Conservation (phyloP, 305 asterid species). For the Solanum aculeatissimum region DNA sequence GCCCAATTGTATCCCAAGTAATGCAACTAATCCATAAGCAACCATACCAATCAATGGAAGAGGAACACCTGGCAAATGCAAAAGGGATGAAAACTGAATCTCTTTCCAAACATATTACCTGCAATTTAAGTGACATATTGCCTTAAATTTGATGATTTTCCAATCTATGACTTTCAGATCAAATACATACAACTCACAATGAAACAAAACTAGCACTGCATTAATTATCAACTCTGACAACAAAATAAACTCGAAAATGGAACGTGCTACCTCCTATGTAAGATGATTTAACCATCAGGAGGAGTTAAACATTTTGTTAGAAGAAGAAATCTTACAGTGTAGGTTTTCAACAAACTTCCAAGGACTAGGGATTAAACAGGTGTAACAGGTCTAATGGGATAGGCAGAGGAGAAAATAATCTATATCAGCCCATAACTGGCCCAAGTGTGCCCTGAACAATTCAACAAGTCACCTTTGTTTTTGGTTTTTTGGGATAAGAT, state of each 20-base stretch:
- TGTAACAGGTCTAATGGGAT: not conserved
- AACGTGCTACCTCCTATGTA: not conserved
- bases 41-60: conserved; percentile 83
- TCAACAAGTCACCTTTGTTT: not conserved
- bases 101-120: conserved; percentile 5
- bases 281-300: not conserved
- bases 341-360: not conserved
- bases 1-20: conserved; percentile 49
- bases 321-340: not conserved
- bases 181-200: not conserved
- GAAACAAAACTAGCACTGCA: not conserved
- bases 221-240: not conserved
- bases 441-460: not conserved
- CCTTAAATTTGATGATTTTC: conserved; percentile 2
- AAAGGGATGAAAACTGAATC: conserved; percentile 9
- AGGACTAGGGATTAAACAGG: not conserved
- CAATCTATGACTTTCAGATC: not conserved
- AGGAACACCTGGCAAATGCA: conserved; percentile 58
- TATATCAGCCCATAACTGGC: not conserved
- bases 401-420: not conserved
- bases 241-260: not conserved
- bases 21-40: conserved; percentile 71
- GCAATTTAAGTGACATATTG: not conserved
- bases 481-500: not conserved
- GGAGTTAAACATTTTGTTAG: not conserved